Conservation (phyloP, 73 alveolate genomes). For the Paramecium primaurelia region DNA sequence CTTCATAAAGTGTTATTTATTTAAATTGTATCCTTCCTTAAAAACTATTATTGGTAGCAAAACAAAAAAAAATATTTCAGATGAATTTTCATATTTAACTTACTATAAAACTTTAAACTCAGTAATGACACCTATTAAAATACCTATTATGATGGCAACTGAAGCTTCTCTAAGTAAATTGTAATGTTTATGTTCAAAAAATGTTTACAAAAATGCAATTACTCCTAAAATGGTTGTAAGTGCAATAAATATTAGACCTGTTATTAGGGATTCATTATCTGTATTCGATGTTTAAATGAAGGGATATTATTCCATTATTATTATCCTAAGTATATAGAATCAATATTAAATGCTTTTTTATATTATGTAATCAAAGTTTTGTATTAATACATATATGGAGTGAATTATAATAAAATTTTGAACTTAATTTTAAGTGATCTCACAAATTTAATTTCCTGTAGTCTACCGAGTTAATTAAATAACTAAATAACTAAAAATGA, state of each 20-base stretch:
- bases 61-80: conserved; percentile 83
- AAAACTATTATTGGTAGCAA: conserved; percentile 95
- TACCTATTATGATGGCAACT: background rate
- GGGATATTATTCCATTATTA: background rate
- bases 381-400: background rate
- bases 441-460: background rate
- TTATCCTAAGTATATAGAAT: background rate
- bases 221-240: background rate
- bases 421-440: background rate
- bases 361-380: background rate
- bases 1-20: conserved; percentile 76
- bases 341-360: background rate
- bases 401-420: background rate
- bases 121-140: background rate
- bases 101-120: background rate
- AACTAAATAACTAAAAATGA: background rate
- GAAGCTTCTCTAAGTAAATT: conserved; percentile 4
- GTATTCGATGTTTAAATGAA: background rate
- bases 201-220: background rate
- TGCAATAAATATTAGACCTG: background rate
- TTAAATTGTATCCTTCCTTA: conserved; percentile 95
- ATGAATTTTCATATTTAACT: conserved; percentile 52
- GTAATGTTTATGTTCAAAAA: background rate
- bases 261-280: background rate
- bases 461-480: background rate